A percentile compares a stretch with the other conserved stretches of the same genome.
Evolutionary conservation across 495 filamentous ascomycete species (phyloP).

Genomic region (Bathelium albidoporum): DNA sequence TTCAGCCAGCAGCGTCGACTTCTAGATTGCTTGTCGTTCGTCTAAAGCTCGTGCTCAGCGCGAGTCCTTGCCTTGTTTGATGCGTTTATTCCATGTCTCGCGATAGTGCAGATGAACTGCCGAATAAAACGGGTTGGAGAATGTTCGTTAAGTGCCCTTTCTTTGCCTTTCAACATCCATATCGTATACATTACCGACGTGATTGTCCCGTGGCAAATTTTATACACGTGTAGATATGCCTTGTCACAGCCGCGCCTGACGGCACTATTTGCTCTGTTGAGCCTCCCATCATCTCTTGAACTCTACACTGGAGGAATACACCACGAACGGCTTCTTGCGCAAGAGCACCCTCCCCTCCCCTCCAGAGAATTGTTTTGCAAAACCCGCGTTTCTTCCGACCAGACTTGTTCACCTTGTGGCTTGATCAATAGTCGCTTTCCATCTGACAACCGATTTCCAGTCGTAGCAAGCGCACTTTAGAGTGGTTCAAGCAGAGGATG

Average conservation of each 20-base stretch:
- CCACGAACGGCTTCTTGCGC: too few species aligned
- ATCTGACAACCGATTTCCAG: not conserved
- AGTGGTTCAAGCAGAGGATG: not conserved
- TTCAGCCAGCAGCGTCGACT: not conserved
- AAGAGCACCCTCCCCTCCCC: not conserved
- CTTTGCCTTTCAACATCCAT: too few species aligned
- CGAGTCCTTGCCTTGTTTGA: not conserved
- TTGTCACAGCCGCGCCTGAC: too few species aligned
- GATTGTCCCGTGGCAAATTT: not conserved
- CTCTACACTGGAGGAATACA: too few species aligned
- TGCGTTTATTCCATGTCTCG: not conserved
- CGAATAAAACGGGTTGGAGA: not conserved
- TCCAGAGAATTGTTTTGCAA: not conserved
- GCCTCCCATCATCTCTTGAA: too few species aligned
- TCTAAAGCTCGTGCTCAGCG: not conserved
- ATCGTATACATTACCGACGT: too few species aligned
- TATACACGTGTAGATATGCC: not conserved
- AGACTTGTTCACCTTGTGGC: not conserved
- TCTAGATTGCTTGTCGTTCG: not conserved
- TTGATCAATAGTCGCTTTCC: not conserved
- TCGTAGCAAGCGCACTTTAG: not conserved
- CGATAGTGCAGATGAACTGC: not conserved
- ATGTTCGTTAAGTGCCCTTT: not conserved
- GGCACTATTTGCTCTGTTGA: too few species aligned
- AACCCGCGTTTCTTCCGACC: not conserved